A percentile compares a stretch with the other conserved stretches of the same genome.
Conservation (phyloP, 2,329 filamentous ascomycete species). For the Apiospora kogelbergensis region DNA sequence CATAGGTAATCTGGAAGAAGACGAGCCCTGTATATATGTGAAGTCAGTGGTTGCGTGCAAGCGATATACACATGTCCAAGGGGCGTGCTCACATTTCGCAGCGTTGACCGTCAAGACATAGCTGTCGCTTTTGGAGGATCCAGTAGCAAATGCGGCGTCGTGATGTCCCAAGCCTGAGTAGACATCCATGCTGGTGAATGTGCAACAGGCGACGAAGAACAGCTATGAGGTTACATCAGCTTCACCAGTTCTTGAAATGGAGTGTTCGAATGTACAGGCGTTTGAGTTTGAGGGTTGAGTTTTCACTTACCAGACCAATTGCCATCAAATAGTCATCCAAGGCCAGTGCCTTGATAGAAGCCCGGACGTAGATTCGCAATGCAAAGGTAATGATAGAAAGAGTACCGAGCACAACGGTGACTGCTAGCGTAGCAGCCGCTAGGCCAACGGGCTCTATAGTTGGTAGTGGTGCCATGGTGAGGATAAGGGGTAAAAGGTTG, state of each 20-base stretch:
- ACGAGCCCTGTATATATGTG: conserved; percentile 12
- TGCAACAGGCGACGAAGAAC: conserved; percentile 15
- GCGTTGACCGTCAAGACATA: not conserved
- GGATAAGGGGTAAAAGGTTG: not conserved
- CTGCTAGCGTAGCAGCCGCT: not conserved
- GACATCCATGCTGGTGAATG: conserved; percentile 11
- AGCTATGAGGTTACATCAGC: not conserved
- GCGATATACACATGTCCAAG: no score
- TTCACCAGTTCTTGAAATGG: not conserved
- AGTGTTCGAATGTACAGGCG: not conserved
- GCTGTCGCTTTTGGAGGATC: not conserved
- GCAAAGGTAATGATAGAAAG: not conserved
- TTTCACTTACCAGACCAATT: not conserved
- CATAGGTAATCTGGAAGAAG: conserved; percentile 15
- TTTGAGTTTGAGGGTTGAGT: not conserved
- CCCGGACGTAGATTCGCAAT: not conserved
- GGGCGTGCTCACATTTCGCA: not conserved
- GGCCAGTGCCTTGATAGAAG: not conserved
- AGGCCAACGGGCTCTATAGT: not conserved
- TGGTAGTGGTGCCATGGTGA: not conserved
- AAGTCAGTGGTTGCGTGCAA: no score
- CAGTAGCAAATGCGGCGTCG: not conserved
- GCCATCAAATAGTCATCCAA: conserved; percentile 8
- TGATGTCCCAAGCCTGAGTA: conserved; percentile 15
- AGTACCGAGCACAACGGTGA: not conserved